Evolutionary conservation across 2,329 filamentous ascomycete genomes (phyloP), one percentile per base, ranked within the genome.

Genomic region (Talaromyces amestolkiae): DNA sequence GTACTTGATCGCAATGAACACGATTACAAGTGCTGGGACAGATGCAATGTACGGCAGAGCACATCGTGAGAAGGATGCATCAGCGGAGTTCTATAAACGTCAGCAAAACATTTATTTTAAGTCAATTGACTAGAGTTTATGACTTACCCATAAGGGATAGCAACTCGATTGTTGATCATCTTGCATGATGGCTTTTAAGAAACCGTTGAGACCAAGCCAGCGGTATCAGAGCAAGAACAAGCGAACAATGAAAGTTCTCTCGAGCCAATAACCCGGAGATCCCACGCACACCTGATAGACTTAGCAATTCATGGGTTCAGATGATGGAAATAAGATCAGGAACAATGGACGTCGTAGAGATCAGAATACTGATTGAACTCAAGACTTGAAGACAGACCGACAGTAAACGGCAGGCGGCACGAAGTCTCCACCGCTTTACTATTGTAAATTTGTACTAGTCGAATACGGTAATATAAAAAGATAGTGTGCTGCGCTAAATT

Each of bases 31-130:
- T 0, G 70, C 70, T 2, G 77, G 77, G 6, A 75, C 64, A 10
- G 69, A 67, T n/a, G 73, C 71, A 37, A 78, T 56, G 62, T 76
- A 78, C 7, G 70, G 72, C 67, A 78, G 67, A 56, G 72, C 75
- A 69, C 77, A 79, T 54, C 68, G 69, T 24, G 75, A 75, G 22
- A 78, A 62, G 65, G 71, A 73, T 31, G 77, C 78, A 68, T 74
- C 74, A 39, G 71, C 68, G 43, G 77, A 74, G 69, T 79, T 76
- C 78, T 79, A 65, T 45, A 2, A 65, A 56, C n/a, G 54, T 59
- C 41, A 41, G 41, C 35, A 35, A 22, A n/a, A 45, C 41, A n/a
- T 8, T 39, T 17, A 0, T 4, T 4, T 19, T 22, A 31, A 51
- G 10, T 15, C 13, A 37, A 22, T 24, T 43, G 31, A n/a, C 6